Conservation (phyloP, 225 moss, liverwort and hornwort genomes). For the Anthoceros angustus region DNA sequence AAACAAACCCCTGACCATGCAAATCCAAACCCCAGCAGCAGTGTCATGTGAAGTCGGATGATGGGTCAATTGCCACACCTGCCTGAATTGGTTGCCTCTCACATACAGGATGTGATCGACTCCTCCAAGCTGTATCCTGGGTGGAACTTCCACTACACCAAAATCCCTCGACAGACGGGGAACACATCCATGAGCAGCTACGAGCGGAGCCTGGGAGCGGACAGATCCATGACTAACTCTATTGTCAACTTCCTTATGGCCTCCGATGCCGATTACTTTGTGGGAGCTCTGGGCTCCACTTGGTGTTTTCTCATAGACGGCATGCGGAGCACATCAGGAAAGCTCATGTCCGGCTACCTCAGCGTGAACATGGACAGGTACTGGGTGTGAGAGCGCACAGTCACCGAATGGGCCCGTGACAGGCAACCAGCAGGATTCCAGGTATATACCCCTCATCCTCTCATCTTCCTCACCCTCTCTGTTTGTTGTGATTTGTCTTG, state of each 20-base stretch:
- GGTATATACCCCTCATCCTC: too few relatives aligned
- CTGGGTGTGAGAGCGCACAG: constrained; percentile 9
- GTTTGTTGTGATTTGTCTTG: too few relatives aligned
- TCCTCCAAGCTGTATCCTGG: background rate
- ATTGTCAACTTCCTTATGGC: constrained; percentile 3
- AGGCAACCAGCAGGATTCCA: too few relatives aligned
- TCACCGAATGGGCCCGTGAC: too few relatives aligned
- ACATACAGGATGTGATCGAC: background rate
- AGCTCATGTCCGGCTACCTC: constrained; percentile 18
- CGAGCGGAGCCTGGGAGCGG: background rate
- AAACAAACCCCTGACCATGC: background rate
- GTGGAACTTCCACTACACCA: background rate
- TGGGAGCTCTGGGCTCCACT: background rate
- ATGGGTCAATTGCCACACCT: background rate
- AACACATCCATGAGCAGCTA: background rate
- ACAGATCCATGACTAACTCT: background rate
- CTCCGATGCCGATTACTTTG: background rate
- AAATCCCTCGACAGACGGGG: background rate
- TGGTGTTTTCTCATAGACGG: background rate
- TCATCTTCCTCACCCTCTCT: too few relatives aligned
- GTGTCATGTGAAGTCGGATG: background rate
- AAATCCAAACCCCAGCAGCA: background rate
- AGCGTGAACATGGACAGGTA: constrained; percentile 27
- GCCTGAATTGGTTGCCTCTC: background rate
- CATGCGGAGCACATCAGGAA: constrained; percentile 5